These are phyloP conservation scores for Fusarium lyarnte DNA, from an alignment of 2,329 filamentous ascomycete genomes.

Conservation along the genomic window DNA sequence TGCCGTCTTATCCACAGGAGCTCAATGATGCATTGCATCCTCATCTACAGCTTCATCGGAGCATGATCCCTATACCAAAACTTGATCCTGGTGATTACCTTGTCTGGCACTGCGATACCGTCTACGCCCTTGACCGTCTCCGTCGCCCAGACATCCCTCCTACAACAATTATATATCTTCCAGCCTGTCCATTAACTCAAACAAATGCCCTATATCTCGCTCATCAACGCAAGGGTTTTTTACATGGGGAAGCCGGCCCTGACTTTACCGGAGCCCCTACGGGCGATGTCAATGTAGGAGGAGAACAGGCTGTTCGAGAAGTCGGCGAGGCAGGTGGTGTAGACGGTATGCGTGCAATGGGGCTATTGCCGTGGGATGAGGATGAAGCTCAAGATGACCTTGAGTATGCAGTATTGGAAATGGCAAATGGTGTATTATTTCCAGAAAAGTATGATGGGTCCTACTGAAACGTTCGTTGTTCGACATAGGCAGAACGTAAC, in stretches of 20 bases:
- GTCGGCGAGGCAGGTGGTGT: constrained; percentile 53
- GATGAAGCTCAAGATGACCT: constrained; percentile 46
- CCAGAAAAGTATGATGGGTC: constrained; percentile 50
- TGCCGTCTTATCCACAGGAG: constrained; percentile 74
- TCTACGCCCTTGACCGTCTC: constrained; percentile 74
- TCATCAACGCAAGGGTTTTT: constrained; percentile 54
- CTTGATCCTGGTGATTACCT: constrained; percentile 80
- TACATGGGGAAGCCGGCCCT: constrained; percentile 53
- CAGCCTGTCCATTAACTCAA: constrained; percentile 54
- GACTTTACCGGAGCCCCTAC: constrained; percentile 51
- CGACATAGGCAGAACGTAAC: not conserved
- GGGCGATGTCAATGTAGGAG: constrained; percentile 48
- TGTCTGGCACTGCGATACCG: constrained; percentile 75
- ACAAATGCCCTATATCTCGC: constrained; percentile 55
- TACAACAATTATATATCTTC: constrained; percentile 52
- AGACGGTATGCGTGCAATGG: constrained; percentile 54
- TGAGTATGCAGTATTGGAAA: constrained; percentile 49
- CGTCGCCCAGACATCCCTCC: constrained; percentile 34
- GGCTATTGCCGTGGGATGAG: constrained; percentile 54
- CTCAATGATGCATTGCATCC: constrained; percentile 72
- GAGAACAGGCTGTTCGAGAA: constrained; percentile 50
- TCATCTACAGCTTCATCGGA: constrained; percentile 70
- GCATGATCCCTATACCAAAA: constrained; percentile 74
- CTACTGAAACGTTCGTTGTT: constrained; percentile 2
- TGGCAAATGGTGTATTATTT: constrained; percentile 55